Percentiles rank a stretch among this genome's conserved stretches.
phyloP scores from a whole-genome alignment of 2,329 filamentous ascomycete species.

The Clathrospora elynae region DNA sequence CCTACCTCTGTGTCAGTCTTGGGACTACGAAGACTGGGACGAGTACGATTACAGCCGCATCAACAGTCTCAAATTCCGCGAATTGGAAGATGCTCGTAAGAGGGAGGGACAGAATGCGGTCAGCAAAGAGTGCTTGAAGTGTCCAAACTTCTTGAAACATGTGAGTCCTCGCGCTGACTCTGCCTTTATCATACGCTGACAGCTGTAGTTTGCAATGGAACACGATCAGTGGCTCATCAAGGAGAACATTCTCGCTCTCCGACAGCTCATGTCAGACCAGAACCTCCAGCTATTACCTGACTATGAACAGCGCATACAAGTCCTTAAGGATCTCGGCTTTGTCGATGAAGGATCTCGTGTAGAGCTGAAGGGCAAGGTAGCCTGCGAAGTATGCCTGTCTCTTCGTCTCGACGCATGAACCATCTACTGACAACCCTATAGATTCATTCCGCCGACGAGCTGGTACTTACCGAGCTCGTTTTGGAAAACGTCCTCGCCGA shows the following conservation, averaged over 20 bases:
- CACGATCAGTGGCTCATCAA: conserved; percentile 97
- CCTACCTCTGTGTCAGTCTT: conserved; percentile 70
- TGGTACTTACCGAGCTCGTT: conserved; percentile 93
- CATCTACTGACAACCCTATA: conserved; percentile 29
- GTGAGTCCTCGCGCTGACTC: conserved; percentile 58
- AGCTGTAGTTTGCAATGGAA: conserved; percentile 80
- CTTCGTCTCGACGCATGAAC: neutral
- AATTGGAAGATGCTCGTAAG: conserved; percentile 74
- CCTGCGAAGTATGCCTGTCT: conserved; percentile 70
- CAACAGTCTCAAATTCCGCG: conserved; percentile 80
- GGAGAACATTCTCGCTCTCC: conserved; percentile 86
- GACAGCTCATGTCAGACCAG: conserved; percentile 90
- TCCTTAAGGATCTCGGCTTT: conserved; percentile 89
- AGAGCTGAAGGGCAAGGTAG: conserved; percentile 96
- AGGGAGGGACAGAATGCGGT: conserved; percentile 68
- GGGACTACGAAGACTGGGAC: conserved; percentile 76
- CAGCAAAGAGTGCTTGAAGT: conserved; percentile 68
- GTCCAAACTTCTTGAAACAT: conserved; percentile 83
- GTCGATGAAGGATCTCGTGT: conserved; percentile 87
- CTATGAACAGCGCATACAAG: conserved; percentile 92
- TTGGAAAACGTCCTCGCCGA: conserved; percentile 95
- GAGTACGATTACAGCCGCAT: conserved; percentile 83
- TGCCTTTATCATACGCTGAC: conserved; percentile 12
- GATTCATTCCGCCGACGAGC: conserved; percentile 94
- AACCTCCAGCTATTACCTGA: conserved; percentile 94